phyloP scores from a whole-genome alignment of 352 stramenopile species.

The Lagenidium giganteum region DNA sequence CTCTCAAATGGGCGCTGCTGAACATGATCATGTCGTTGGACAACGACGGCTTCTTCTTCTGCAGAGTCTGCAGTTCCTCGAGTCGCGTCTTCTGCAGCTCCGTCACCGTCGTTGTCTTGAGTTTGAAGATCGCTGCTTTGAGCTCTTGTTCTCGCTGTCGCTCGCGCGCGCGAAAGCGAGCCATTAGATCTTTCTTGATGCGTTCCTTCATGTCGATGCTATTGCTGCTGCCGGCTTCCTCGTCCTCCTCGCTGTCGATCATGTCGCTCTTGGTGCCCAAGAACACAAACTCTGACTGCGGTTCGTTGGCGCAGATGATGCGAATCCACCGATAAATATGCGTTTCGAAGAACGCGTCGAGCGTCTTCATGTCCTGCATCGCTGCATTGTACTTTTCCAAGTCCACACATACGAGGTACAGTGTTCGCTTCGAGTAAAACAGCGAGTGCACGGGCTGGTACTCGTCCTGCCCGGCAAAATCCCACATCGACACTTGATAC shows the following conservation, averaged over 20 bases:
- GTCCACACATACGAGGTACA: conserved; percentile 10
- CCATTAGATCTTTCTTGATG: no score
- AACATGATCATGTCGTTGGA: background rate
- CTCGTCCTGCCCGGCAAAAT: conserved; percentile 11
- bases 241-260: no score
- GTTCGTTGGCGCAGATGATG: conserved; percentile 2
- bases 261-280: conserved; percentile 7
- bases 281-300: conserved; percentile 9
- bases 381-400: conserved; percentile 7
- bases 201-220: no score
- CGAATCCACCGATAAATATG: conserved; percentile 6
- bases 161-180: no score
- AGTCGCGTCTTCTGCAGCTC: no score
- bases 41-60: no score
- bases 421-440: conserved; percentile 4
- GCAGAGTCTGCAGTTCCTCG: no score
- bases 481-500: conserved; percentile 7
- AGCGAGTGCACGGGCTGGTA: conserved; percentile 8
- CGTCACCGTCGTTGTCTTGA: no score
- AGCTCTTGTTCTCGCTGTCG: no score
- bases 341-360: conserved; percentile 10
- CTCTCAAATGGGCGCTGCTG: conserved; percentile 1
- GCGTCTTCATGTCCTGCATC: conserved; percentile 1
- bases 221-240: no score
- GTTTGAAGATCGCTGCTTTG: no score